A percentile compares a stretch with the other conserved stretches of the same genome.
These are phyloP conservation scores for Coleophoma cylindrospora DNA, from an alignment of 2,329 filamentous ascomycete species.

Conservation along the genomic window DNA sequence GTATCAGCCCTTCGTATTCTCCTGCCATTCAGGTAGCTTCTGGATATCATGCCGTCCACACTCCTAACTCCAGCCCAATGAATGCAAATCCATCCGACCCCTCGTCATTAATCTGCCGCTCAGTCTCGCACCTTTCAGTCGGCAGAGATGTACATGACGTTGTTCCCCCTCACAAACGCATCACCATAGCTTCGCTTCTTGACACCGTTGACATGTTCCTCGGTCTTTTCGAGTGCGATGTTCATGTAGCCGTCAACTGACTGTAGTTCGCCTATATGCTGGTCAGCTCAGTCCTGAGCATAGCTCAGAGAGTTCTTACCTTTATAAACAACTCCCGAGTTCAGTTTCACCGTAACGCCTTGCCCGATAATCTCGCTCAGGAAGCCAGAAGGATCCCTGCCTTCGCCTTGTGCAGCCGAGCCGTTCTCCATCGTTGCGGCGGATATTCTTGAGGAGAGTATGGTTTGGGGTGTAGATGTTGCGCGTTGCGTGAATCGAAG, in stretches of 20 bases:
- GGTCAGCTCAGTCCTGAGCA: slow-evolving; percentile 8
- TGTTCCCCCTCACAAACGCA: slow-evolving; percentile 94
- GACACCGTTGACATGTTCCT: slow-evolving; percentile 83
- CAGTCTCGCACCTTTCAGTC: slow-evolving; percentile 13
- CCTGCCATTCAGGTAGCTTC: slow-evolving; percentile 3
- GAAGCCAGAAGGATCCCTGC: slow-evolving; percentile 90
- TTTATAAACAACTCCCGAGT: slow-evolving; percentile 98
- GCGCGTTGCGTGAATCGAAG: not conserved
- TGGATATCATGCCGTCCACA: slow-evolving; percentile 9
- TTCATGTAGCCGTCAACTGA: slow-evolving; percentile 99
- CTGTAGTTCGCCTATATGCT: slow-evolving; percentile 73
- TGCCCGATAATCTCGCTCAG: slow-evolving; percentile 91
- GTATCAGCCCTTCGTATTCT: not conserved
- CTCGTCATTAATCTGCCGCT: too few relatives aligned
- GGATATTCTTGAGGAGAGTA: not conserved
- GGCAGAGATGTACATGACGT: slow-evolving; percentile 39
- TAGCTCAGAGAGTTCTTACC: slow-evolving; percentile 46
- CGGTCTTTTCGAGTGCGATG: slow-evolving; percentile 93
- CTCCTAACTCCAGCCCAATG: slow-evolving; percentile 8
- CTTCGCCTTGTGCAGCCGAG: slow-evolving; percentile 55
- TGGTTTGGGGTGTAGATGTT: slow-evolving; percentile 1
- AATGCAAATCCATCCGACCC: not conserved
- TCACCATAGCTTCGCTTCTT: slow-evolving; percentile 84
- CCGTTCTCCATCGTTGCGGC: slow-evolving; percentile 69
- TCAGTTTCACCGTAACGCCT: slow-evolving; percentile 92